Conservation (phyloP, 331 rosid genomes). For the Arachis monticola region DNA sequence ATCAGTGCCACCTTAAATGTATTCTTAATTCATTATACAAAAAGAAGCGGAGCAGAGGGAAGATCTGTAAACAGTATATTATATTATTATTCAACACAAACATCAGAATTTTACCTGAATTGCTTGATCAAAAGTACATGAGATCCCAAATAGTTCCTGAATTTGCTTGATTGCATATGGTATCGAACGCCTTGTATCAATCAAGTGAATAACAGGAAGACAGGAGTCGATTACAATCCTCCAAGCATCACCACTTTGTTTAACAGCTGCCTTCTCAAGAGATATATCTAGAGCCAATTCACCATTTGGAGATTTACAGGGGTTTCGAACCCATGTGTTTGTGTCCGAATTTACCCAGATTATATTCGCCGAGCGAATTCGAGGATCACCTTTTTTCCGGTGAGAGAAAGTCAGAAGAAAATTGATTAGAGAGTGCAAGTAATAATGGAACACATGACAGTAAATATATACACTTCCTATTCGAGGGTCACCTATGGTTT, state of each 20-base stretch:
- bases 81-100: not conserved
- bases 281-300: constrained; percentile 78
- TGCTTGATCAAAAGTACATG: constrained; percentile 88
- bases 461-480: not conserved
- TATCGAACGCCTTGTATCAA: constrained; percentile 78
- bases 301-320: constrained; percentile 61
- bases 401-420: constrained; percentile 7
- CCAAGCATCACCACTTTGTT: constrained; percentile 95
- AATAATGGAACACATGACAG: constrained; percentile 1
- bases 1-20: constrained; percentile 5
- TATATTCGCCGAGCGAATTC: constrained; percentile 73
- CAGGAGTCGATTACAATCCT: constrained; percentile 83
- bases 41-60: constrained; percentile 5
- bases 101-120: constrained; percentile 59
- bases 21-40: constrained; percentile 11
- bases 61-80: constrained; percentile 1
- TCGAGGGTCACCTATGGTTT: too few relatives aligned
- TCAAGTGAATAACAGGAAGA: constrained; percentile 86
- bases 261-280: constrained; percentile 73
- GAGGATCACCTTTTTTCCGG: constrained; percentile 60
- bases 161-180: constrained; percentile 85
- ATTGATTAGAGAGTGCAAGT: not conserved
- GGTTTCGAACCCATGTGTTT: constrained; percentile 77
- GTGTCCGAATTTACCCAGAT: constrained; percentile 83
- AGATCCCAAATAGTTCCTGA: constrained; percentile 80